These are phyloP conservation scores for Phytophthora agathidicida DNA, from an alignment of 352 stramenopile genomes.

Conservation along the genomic window DNA sequence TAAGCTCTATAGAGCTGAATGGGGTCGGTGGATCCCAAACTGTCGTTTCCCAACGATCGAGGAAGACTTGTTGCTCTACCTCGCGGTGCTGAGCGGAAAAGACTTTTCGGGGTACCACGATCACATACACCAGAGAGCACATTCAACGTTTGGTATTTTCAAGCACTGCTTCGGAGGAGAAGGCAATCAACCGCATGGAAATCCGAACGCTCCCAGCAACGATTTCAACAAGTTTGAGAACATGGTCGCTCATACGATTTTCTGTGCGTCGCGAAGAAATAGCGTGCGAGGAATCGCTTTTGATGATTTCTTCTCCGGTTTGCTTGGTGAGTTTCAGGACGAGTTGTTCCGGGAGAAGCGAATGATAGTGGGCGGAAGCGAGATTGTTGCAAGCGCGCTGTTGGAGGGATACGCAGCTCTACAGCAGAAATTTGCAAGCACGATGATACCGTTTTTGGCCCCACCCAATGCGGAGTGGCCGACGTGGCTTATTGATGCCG, in stretches of 20 bases:
- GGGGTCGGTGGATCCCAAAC: no score
- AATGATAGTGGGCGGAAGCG: not conserved
- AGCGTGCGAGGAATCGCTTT: conserved; percentile 33
- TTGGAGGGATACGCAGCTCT: not conserved
- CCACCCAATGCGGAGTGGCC: conserved; percentile 22
- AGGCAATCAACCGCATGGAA: no score
- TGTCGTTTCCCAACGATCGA: conserved; percentile 28
- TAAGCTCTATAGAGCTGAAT: no score
- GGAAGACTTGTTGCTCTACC: conserved; percentile 38
- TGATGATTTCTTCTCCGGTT: conserved; percentile 22
- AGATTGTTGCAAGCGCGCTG: not conserved
- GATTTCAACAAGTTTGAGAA: conserved; percentile 30
- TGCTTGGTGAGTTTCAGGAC: conserved; percentile 21
- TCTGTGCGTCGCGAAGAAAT: conserved; percentile 36
- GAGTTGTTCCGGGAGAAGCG: not conserved
- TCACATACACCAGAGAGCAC: not conserved
- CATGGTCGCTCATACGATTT: conserved; percentile 37
- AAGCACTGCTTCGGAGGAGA: no score
- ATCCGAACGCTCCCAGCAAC: not conserved
- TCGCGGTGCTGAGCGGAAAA: conserved; percentile 36
- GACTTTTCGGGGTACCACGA: conserved; percentile 21
- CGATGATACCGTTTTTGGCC: conserved; percentile 9
- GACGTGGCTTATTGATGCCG: conserved; percentile 1
- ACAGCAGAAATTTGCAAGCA: not conserved
- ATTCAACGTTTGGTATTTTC: no score